A percentile compares a stretch with the other conserved stretches of the same genome.
Evolutionary conservation across 768 basidiomycete genomes (phyloP).

Genomic region (Sporobolomyces pararoseus): DNA sequence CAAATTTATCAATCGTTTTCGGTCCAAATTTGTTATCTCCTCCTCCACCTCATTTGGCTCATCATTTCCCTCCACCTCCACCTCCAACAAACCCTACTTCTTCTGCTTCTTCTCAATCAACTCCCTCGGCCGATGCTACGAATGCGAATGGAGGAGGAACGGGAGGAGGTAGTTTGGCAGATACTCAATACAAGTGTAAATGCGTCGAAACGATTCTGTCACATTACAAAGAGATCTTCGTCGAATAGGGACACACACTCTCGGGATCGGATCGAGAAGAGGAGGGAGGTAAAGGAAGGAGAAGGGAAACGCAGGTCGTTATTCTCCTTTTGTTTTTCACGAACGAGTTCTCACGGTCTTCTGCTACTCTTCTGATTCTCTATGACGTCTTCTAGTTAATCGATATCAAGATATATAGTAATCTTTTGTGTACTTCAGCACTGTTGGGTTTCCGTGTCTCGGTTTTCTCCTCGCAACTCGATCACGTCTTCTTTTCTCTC

Average conservation of each 20-base stretch:
- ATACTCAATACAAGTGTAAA: conserved; percentile 57
- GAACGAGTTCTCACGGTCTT: too few species aligned
- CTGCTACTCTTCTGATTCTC: too few species aligned
- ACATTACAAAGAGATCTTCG: conserved; percentile 93
- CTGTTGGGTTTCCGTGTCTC: too few species aligned
- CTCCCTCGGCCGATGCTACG: conserved; percentile 8
- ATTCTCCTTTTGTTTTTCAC: too few species aligned
- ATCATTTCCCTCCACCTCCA: conserved; percentile 15
- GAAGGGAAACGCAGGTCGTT: too few species aligned
- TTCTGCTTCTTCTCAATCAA: conserved; percentile 26
- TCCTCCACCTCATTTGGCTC: conserved; percentile 49
- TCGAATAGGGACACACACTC: conserved; percentile 48
- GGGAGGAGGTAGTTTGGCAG: conserved; percentile 48
- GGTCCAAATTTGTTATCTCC: conserved; percentile 93
- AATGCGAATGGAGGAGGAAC: conserved; percentile 21
- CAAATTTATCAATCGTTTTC: conserved; percentile 93
- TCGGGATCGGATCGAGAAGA: neutral
- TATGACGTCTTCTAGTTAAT: too few species aligned
- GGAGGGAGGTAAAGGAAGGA: too few species aligned
- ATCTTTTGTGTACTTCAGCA: too few species aligned
- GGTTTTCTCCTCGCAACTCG: too few species aligned
- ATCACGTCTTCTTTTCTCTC: too few species aligned
- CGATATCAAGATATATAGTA: too few species aligned
- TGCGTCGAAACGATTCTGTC: conserved; percentile 92
- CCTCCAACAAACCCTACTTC: neutral